Base-by-base conservation (phyloP, 805 yeast genomes). In the Candida vartiovaarae region DNA sequence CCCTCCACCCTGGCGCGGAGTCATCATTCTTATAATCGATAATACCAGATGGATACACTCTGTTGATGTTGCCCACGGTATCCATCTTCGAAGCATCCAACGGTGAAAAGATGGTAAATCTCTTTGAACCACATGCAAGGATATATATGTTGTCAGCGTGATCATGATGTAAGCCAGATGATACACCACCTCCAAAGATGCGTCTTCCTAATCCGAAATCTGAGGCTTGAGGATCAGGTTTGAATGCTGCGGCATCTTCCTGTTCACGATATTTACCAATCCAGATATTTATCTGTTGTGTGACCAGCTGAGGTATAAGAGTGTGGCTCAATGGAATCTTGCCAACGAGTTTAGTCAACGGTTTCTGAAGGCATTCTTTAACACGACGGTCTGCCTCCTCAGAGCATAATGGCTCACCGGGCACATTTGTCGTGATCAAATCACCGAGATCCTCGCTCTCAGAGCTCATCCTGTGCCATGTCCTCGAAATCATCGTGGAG, bases 241-340 rank as follows among this genome's bases (percentile, higher is more conserved):
- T 25, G 27, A 58, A 34, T 41, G 40, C 25, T 41, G 40, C 25
- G 5, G 46, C 20, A 8, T 29, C 27, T 9, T 47, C 52, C 2
- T 42, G 29, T 9, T 49, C 38, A 20, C 40, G 45, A 4, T 56
- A 46, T 2, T 68, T 60, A 2, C 90, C 90, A 64, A 82, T 70
- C 91, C 91, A 84, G 6, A 84, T 61, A 54, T 84, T 84, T 31
- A 84, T 77, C 56, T 84, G 90, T 57, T 84, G 90, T 1, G 89
- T 78, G 1, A 74, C 60, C 9, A 82, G 58, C 3, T 53, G 57
- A 7, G 61, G 52, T 43, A 79, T 59, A n/a, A 72, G 57, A 1
- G 46, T 49, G 0, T 78, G 82, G 10, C 58, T 55, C 15, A 74
- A 49, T 4, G 78, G 77, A 33, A 72, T 57, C 24, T 44, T 33